Evolutionary conservation across 2,329 filamentous ascomycete genomes (phyloP).

Genomic region (Xylaria sp.): DNA sequence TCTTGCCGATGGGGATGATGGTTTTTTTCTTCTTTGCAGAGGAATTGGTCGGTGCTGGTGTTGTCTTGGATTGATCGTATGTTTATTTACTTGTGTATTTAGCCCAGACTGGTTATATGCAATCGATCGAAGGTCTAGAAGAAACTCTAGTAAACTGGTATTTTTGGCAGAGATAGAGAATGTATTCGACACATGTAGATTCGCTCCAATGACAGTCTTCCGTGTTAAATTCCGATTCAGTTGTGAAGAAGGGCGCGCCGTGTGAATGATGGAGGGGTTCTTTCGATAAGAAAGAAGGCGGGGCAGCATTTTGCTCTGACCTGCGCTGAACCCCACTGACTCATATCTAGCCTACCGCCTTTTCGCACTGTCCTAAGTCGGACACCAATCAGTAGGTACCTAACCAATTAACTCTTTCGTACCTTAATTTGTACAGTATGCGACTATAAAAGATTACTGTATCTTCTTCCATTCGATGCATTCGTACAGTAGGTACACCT

Average conservation of each 20-base stretch:
- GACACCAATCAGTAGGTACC: no score
- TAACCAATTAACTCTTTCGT: no score
- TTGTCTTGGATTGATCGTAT: neutral
- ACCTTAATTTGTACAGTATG: neutral
- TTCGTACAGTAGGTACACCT: no score
- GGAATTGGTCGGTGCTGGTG: neutral
- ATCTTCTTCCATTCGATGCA: neutral
- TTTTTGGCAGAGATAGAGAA: neutral
- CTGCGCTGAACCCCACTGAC: constrained; percentile 2
- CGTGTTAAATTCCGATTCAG: neutral
- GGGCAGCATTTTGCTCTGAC: constrained; percentile 1
- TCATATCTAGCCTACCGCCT: neutral
- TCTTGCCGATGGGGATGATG: neutral
- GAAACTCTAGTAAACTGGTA: neutral
- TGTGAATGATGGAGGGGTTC: neutral
- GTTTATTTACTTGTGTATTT: neutral
- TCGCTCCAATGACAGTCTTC: neutral
- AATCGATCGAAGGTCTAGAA: neutral
- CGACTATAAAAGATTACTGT: neutral
- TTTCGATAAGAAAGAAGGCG: neutral
- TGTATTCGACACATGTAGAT: neutral
- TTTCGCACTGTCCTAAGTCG: constrained; percentile 19
- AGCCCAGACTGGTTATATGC: no score
- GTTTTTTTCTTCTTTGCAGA: neutral
- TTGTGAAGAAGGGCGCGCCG: neutral